These are phyloP conservation scores for Irpex rosettiformis DNA, from an alignment of 1,284 basidiomycete genomes.

Conservation along the genomic window DNA sequence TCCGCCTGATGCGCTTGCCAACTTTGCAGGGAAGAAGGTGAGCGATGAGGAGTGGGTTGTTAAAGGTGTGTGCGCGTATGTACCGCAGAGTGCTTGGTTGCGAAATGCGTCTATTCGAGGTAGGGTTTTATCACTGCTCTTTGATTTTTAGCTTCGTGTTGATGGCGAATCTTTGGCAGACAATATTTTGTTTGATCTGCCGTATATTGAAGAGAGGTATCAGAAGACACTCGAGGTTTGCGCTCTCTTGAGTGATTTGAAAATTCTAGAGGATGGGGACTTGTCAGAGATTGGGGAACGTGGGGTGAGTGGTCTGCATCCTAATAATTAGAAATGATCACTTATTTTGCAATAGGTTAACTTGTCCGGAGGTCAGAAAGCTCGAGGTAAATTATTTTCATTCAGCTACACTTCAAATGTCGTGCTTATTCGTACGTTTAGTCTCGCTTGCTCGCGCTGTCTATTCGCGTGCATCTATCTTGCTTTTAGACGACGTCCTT, in stretches of 20 bases:
- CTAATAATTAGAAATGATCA: not conserved
- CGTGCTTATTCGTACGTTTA: conserved; percentile 32
- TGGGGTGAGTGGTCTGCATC: conserved; percentile 44
- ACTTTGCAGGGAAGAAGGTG: conserved; percentile 39
- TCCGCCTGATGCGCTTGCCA: conserved; percentile 73
- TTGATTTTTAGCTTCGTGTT: no score
- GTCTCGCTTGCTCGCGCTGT: conserved; percentile 88
- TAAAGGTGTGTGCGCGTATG: conserved; percentile 80
- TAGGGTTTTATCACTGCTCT: no score
- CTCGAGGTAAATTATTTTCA: conserved; percentile 77
- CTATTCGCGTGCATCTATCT: conserved; percentile 84
- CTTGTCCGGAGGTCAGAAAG: conserved; percentile 93
- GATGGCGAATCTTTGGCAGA: no score
- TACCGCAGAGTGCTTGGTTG: conserved; percentile 87
- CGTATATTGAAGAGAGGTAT: conserved; percentile 78
- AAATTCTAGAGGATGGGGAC: conserved; percentile 93
- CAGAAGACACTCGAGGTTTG: conserved; percentile 70
- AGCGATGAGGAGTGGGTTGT: conserved; percentile 72
- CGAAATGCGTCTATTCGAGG: conserved; percentile 87
- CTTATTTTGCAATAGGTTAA: conserved; percentile 37
- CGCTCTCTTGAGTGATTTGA: conserved; percentile 74
- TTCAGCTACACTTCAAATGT: no score
- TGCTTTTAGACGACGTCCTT: conserved; percentile 89
- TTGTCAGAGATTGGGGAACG: conserved; percentile 90
- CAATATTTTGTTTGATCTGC: conserved; percentile 90